Percentiles rank a stretch among this genome's conserved stretches.
Conservation (phyloP, 2,329 filamentous ascomycete species). For the Pseudocercospora eumusae region DNA sequence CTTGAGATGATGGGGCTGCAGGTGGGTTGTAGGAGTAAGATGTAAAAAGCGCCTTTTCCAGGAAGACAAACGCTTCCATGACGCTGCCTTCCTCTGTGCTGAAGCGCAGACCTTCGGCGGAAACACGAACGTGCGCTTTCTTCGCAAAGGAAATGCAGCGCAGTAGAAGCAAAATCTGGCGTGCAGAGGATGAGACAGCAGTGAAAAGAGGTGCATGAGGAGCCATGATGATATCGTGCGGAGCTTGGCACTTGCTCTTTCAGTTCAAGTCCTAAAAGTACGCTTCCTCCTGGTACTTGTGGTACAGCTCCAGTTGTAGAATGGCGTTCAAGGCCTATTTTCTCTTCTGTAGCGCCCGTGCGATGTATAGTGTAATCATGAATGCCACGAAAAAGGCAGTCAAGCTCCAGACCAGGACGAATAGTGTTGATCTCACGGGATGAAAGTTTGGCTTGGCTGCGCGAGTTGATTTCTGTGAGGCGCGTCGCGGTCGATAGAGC, state of each 20-base stretch:
- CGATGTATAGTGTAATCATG: slow-evolving; percentile 20
- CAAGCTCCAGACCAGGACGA: slow-evolving; percentile 29
- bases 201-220: slow-evolving; percentile 61
- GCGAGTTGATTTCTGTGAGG: slow-evolving; percentile 11
- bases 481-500: slow-evolving; percentile 16
- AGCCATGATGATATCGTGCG: slow-evolving; percentile 40
- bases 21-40: slow-evolving; percentile 70
- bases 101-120: slow-evolving; percentile 81
- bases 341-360: not conserved
- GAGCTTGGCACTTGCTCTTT: not conserved
- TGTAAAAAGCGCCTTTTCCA: slow-evolving; percentile 86
- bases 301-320: not conserved
- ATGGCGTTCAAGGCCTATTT: not conserved
- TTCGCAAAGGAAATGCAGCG: slow-evolving; percentile 63
- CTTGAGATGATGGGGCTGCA: slow-evolving; percentile 41
- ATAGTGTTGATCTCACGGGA: slow-evolving; percentile 32
- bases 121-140: slow-evolving; percentile 72
- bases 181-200: slow-evolving; percentile 74
- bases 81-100: slow-evolving; percentile 84
- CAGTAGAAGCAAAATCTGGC: slow-evolving; percentile 68
- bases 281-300: not conserved
- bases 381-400: slow-evolving; percentile 30
- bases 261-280: not conserved
- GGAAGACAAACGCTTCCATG: slow-evolving; percentile 85
- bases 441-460: slow-evolving; percentile 22